Percentiles rank a stretch among this genome's conserved stretches.
Conservation (phyloP, 2,329 filamentous ascomycete genomes). For the Colletotrichum musae region DNA sequence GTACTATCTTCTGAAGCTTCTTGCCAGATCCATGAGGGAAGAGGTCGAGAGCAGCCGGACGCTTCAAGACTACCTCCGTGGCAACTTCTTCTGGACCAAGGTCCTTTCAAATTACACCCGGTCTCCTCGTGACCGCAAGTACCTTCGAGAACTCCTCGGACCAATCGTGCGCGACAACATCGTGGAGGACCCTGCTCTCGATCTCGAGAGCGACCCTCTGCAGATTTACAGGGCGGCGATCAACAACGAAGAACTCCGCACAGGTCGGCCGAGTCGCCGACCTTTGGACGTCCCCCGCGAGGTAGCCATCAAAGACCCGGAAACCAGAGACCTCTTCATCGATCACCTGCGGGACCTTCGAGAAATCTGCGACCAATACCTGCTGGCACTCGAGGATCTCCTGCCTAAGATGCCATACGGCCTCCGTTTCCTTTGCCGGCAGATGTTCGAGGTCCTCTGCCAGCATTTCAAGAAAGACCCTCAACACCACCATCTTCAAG, state of each 20-base stretch:
- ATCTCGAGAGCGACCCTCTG: constrained; percentile 96
- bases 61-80: constrained; percentile 88
- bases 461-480: constrained; percentile 86
- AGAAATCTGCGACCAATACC: constrained; percentile 94
- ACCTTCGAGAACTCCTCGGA: constrained; percentile 87
- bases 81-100: constrained; percentile 94
- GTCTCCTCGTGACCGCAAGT: constrained; percentile 93
- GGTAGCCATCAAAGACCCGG: constrained; percentile 93
- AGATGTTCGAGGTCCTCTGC: constrained; percentile 85
- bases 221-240: constrained; percentile 97
- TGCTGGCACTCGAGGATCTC: constrained; percentile 84
- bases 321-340: constrained; percentile 93
- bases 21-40: constrained; percentile 85
- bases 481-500: constrained; percentile 82
- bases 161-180: constrained; percentile 92
- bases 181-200: constrained; percentile 89
- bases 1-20: constrained; percentile 93
- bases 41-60: constrained; percentile 82
- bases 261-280: constrained; percentile 85
- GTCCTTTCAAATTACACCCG: constrained; percentile 89
- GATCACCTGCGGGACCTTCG: constrained; percentile 93
- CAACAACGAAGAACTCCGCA: constrained; percentile 96
- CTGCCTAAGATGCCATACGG: constrained; percentile 93
- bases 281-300: constrained; percentile 90
- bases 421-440: constrained; percentile 87